phyloP scores from a whole-genome alignment of 257 asterid genomes.

The Prunella vulgaris region DNA sequence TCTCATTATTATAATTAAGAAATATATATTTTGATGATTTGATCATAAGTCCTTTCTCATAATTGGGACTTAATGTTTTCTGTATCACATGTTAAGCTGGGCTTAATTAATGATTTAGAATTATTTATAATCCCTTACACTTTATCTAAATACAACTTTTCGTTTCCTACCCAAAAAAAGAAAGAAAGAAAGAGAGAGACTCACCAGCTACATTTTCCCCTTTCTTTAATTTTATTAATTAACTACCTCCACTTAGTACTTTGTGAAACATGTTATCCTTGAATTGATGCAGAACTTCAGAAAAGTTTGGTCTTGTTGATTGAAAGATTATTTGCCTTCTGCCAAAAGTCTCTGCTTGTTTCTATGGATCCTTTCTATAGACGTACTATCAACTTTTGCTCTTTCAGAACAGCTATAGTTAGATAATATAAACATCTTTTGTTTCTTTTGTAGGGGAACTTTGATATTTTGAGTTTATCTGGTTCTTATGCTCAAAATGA shows the following conservation, averaged over 20 bases:
- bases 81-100: not conserved
- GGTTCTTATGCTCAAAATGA: slow-evolving; percentile 38
- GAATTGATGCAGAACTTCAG: not conserved
- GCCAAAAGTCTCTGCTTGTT: not conserved
- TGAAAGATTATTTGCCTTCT: not conserved
- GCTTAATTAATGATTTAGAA: not conserved
- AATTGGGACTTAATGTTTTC: not conserved
- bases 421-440: not conserved
- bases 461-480: slow-evolving; percentile 50
- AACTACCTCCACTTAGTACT: not conserved
- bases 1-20: not conserved
- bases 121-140: not conserved
- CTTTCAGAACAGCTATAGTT: not conserved
- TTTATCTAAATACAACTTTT: not conserved
- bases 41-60: not conserved
- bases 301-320: not conserved
- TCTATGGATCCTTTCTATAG: not conserved
- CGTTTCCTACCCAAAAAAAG: too few species aligned
- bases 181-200: too few species aligned
- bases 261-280: not conserved
- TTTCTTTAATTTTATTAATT: not conserved
- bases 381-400: not conserved
- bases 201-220: not conserved
- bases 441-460: slow-evolving; percentile 40
- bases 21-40: not conserved